Conservation (phyloP, 2,329 filamentous ascomycete species). For the Paecilomyces variotii region DNA sequence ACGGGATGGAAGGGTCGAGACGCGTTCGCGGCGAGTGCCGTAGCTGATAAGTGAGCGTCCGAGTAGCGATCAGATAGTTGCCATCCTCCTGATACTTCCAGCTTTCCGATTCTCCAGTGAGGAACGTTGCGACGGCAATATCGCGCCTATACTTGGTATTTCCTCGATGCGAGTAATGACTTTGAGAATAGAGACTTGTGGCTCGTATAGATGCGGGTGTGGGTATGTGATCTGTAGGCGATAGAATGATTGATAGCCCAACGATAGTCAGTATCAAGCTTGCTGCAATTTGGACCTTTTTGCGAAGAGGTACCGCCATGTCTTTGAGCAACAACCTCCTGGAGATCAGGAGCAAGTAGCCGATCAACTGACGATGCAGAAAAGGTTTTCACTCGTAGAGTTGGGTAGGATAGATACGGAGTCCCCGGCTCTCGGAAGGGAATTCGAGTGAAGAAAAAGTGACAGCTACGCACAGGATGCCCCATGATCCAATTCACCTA, state of each 20-base stretch:
- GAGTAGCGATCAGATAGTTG: conserved; percentile 32
- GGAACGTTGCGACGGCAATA: conserved; percentile 25
- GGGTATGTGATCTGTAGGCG: not conserved
- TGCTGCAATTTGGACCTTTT: not conserved
- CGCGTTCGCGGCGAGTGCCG: conserved; percentile 31
- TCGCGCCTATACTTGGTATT: not conserved
- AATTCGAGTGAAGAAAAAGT: not conserved
- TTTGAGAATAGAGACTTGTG: not conserved
- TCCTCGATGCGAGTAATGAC: not conserved
- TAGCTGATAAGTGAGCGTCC: conserved; percentile 35
- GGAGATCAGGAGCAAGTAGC: not conserved
- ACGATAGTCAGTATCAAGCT: not conserved
- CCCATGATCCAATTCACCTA: not conserved
- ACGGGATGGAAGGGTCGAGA: conserved; percentile 23
- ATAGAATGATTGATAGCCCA: not conserved
- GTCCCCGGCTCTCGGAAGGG: not conserved
- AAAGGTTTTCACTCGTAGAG: not conserved
- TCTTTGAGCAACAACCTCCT: not conserved
- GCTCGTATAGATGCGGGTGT: not conserved
- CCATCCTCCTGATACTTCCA: conserved; percentile 18
- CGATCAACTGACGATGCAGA: not conserved
- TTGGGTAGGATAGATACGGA: too few species aligned
- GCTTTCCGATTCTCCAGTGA: conserved; percentile 21
- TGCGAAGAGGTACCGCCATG: not conserved
- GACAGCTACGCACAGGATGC: not conserved